These are phyloP conservation scores for Blastobotrys mokoenaii DNA, from an alignment of 805 yeast genomes.

Conservation along the genomic window DNA sequence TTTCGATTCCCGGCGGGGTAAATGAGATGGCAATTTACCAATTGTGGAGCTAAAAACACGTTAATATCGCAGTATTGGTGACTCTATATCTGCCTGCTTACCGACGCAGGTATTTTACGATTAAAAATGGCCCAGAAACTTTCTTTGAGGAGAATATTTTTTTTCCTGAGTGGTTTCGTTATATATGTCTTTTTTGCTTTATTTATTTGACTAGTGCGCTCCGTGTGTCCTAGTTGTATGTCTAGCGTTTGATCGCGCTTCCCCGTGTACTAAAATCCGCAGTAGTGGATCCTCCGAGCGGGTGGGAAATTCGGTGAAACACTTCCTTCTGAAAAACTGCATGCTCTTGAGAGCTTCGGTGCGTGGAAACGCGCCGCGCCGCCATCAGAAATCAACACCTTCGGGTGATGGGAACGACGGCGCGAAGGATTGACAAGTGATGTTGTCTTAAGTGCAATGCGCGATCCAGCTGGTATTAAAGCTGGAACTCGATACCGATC, in stretches of 20 bases:
- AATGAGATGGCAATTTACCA: no score
- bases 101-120: no score
- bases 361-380: conserved; percentile 18
- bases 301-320: conserved; percentile 23
- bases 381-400: conserved; percentile 17
- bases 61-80: no score
- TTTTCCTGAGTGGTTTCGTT: no score
- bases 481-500: conserved; percentile 21
- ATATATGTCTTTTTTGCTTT: no score
- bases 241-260: conserved; percentile 15
- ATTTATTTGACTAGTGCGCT: no score
- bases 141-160: no score
- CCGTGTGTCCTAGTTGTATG: no score
- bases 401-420: conserved; percentile 17
- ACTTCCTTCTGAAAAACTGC: conserved; percentile 15
- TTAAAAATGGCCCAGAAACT: no score
- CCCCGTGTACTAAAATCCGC: conserved; percentile 16
- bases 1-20: no score
- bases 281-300: conserved; percentile 6
- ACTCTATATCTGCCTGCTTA: no score
- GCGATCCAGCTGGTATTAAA: conserved; percentile 14
- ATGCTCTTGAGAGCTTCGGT: conserved; percentile 9
- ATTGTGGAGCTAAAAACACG: no score
- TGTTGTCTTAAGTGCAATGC: conserved; percentile 20
- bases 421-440: conserved; percentile 16